These are phyloP conservation scores for Cymbidium sinense DNA, from an alignment of 106 monocot genomes.

Conservation along the genomic window DNA sequence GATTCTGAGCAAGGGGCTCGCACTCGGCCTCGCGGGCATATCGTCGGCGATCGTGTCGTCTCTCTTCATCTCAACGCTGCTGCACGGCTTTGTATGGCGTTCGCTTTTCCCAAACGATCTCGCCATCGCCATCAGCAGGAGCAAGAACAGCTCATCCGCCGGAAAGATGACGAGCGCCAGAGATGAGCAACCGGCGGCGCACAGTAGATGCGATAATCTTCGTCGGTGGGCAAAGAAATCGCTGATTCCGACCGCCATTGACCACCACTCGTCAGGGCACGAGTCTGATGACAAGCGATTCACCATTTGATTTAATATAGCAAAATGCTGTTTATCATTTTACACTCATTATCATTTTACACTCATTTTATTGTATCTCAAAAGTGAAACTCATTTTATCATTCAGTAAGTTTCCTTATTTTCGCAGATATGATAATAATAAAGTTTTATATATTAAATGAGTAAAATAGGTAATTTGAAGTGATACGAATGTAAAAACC, in stretches of 20 bases:
- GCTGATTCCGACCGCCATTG: slow-evolving; percentile 27
- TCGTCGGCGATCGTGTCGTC: slow-evolving; percentile 68
- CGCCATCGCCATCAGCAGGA: slow-evolving; percentile 85
- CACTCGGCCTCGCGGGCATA: slow-evolving; percentile 47
- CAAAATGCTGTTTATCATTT: too few species aligned
- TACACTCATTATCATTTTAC: too few species aligned
- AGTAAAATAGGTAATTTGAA: too few species aligned
- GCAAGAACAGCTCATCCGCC: slow-evolving; percentile 9
- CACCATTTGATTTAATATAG: too few species aligned
- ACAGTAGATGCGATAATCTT: slow-evolving; percentile 19
- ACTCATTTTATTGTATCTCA: too few species aligned
- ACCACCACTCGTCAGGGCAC: slow-evolving; percentile 15
- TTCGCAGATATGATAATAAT: too few species aligned
- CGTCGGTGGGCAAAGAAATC: slow-evolving; percentile 49
- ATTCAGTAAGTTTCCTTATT: too few species aligned
- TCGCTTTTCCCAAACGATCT: slow-evolving; percentile 82
- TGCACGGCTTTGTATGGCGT: slow-evolving; percentile 65
- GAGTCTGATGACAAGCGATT: slow-evolving; percentile 17
- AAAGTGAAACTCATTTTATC: too few species aligned
- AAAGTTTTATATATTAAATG: too few species aligned
- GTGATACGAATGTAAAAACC: too few species aligned
- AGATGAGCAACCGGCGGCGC: slow-evolving; percentile 14
- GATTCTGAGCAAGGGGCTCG: slow-evolving; percentile 52
- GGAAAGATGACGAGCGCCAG: slow-evolving; percentile 1
- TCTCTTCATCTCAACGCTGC: slow-evolving; percentile 62